Evolutionary conservation across 768 basidiomycete genomes (phyloP), one percentile per base, ranked within the genome.

Genomic region (Suillus weaverae): DNA sequence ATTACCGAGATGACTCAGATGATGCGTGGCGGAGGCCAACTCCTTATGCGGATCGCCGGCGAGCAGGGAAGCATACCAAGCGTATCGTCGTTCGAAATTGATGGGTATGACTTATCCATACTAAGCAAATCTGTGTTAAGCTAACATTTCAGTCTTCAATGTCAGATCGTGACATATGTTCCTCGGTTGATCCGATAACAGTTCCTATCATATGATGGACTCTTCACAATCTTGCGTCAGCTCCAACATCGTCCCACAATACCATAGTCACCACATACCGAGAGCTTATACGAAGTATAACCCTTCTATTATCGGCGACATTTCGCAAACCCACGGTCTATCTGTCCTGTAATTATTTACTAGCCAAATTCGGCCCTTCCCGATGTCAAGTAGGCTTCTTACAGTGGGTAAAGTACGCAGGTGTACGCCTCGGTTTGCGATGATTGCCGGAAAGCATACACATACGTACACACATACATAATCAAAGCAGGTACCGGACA

Each of bases 51-150:
- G 90, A 91, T 73, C 85, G 91, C 30, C 80, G 91, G 62, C 81
- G 91, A 63, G 91, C 91, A 60, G 91, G 91, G 59, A 93, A 93
- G 74, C 91, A 92, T 73, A 92, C 91, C 30, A 83, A 81, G 71
- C 84, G 91, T 61, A 86, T 92, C 39, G 85, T 92, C 67, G 86
- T 89, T 64, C 78, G 84, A 55, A 67, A 48, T 44, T 78, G 64
- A 75, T 66, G 20, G 32, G 13, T 64, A 32, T 46, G 62, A 22
- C 38, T 20, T 69, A 57, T 35, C 54, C 61, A 64, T 66, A 2
- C 18, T 0, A 46, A 55, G 33, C 5, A 6, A 22, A 11, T 32
- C 4, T 44, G 57, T 3, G 7, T 48, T 14, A 22, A n/a, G 55
- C 43, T 66, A 53, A 54, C 48, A 5, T 60, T 18, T 38, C 48